Evolutionary conservation across 306 rosid species (phyloP).

Genomic region (Hippophae gyantsensis): DNA sequence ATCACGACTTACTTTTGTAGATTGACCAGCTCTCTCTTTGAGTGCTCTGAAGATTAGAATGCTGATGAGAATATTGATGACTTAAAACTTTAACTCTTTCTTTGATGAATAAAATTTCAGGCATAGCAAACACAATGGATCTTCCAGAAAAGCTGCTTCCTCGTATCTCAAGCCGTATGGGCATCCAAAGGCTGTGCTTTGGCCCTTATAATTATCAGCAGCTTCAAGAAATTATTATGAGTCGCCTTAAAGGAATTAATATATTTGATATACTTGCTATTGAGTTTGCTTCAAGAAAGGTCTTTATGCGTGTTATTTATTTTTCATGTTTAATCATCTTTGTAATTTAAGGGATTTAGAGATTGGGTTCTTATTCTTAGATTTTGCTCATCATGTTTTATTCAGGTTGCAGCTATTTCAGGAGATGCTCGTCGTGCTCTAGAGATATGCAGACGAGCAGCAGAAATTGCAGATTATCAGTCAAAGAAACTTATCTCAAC

Average conservation of each 20-base stretch:
- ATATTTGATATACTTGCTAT: constrained; percentile 79
- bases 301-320: constrained; percentile 17
- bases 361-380: constrained; percentile 6
- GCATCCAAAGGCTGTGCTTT: constrained; percentile 90
- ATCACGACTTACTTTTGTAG: too few relatives aligned
- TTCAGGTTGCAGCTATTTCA: constrained; percentile 90
- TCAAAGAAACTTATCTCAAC: constrained; percentile 37
- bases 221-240: constrained; percentile 84
- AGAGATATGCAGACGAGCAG: constrained; percentile 91
- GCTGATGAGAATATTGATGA: constrained; percentile 15
- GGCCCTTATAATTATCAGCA: constrained; percentile 89
- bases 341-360: background rate
- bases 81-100: constrained; percentile 9
- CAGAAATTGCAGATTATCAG: constrained; percentile 78
- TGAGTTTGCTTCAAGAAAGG: constrained; percentile 90
- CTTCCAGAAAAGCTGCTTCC: constrained; percentile 99
- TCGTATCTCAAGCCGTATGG: constrained; percentile 98
- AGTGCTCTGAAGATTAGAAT: constrained; percentile 1
- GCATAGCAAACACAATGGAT: constrained; percentile 98
- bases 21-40: too few relatives aligned
- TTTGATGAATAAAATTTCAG: constrained; percentile 32
- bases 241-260: constrained; percentile 77
- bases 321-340: constrained; percentile 11
- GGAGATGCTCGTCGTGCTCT: constrained; percentile 98
- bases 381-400: constrained; percentile 10